phyloP scores from a whole-genome alignment of 345 rosid genomes.

The Eucalyptus shirleyi region DNA sequence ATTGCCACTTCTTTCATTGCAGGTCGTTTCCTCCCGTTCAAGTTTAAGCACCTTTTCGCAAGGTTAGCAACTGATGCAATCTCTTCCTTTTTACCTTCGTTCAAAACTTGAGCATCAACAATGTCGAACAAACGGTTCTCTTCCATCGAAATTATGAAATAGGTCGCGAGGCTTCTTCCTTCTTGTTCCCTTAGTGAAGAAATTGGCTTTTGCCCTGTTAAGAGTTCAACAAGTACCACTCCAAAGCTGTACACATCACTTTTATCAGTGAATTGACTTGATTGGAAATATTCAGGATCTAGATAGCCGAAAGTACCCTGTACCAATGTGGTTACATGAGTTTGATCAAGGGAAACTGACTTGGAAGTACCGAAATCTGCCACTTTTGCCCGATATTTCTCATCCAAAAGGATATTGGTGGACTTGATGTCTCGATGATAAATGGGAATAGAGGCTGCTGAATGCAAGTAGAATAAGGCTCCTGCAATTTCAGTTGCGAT shows the following conservation, averaged over 20 bases:
- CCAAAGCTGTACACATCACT: neutral
- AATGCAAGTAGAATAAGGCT: neutral
- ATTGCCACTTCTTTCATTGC: neutral
- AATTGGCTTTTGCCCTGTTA: neutral
- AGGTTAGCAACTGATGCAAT: neutral
- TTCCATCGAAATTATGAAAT: neutral
- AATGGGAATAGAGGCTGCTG: neutral
- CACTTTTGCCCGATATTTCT: neutral
- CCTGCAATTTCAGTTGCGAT: neutral
- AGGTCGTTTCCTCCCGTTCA: neutral
- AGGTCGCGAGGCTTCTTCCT: neutral
- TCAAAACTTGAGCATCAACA: neutral
- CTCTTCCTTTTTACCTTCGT: neutral
- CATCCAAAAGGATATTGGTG: neutral
- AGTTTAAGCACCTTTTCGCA: neutral
- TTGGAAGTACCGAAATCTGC: neutral
- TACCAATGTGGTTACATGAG: slow-evolving; percentile 1
- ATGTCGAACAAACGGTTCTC: neutral
- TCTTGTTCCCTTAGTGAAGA: neutral
- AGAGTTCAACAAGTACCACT: neutral
- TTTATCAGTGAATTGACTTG: neutral
- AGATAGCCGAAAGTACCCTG: neutral
- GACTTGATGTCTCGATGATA: neutral
- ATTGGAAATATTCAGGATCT: neutral
- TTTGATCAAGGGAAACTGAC: neutral